These are phyloP conservation scores for Pyrus bretschneideri DNA, from an alignment of 306 rosid species.

Conservation along the genomic window DNA sequence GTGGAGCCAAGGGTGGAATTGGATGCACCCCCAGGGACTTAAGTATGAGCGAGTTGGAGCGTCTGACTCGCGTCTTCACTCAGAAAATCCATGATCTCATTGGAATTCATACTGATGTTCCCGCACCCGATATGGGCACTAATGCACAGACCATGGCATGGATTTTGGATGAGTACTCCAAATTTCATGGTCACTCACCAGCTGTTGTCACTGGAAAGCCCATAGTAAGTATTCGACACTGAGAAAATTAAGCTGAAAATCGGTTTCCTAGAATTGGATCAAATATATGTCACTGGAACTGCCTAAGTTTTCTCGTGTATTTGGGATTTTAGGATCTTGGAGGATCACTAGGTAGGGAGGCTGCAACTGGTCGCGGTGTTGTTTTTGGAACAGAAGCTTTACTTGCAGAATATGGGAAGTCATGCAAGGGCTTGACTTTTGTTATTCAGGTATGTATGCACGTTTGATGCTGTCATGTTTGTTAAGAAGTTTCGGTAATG, in stretches of 20 bases:
- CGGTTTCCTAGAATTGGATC: background rate
- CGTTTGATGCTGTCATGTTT: background rate
- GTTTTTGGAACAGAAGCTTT: conserved; percentile 55
- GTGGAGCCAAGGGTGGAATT: conserved; percentile 70
- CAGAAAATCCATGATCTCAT: conserved; percentile 60
- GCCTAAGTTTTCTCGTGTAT: background rate
- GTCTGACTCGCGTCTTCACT: conserved; percentile 59
- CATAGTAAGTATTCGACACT: conserved; percentile 26
- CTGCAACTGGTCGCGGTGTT: conserved; percentile 65
- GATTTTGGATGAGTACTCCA: conserved; percentile 66
- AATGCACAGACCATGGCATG: conserved; percentile 68
- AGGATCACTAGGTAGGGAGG: conserved; percentile 62
- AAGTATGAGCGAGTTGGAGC: conserved; percentile 48
- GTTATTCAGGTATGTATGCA: conserved; percentile 41
- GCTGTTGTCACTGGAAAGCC: conserved; percentile 68
- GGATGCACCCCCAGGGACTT: conserved; percentile 53
- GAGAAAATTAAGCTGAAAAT: background rate
- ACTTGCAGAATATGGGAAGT: conserved; percentile 53
- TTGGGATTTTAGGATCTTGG: conserved; percentile 42
- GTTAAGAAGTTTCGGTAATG: background rate
- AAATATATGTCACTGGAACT: background rate
- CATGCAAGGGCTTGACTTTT: conserved; percentile 40
- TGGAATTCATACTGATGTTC: conserved; percentile 57
- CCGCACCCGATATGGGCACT: conserved; percentile 70
- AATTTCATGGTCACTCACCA: conserved; percentile 61